phyloP scores from a whole-genome alignment of 192 early-diverging fungal genomes.

The Chytriomyces sp. region DNA sequence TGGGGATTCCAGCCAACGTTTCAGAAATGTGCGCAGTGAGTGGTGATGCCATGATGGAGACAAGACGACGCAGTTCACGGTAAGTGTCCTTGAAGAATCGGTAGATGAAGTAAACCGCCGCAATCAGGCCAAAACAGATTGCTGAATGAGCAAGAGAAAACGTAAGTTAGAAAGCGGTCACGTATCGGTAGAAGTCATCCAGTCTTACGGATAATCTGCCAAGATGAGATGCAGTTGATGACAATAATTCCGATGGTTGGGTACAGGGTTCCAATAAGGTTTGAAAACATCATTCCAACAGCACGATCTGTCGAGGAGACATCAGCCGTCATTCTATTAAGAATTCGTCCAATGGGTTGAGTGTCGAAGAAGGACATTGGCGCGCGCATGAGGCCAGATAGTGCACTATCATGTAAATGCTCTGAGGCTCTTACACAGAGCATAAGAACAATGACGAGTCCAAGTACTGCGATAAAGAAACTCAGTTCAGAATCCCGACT shows the following conservation, averaged over 20 bases:
- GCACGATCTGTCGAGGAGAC: slow-evolving; percentile 57
- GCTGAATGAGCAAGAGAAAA: slow-evolving; percentile 28
- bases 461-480: neutral
- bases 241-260: slow-evolving; percentile 6
- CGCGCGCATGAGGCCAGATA: slow-evolving; percentile 52
- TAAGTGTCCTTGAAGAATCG: slow-evolving; percentile 39
- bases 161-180: neutral
- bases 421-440: slow-evolving; percentile 48
- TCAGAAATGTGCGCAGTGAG: slow-evolving; percentile 46
- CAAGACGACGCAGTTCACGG: slow-evolving; percentile 43
- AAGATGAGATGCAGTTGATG: slow-evolving; percentile 24
- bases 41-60: slow-evolving; percentile 42
- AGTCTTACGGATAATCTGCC: slow-evolving; percentile 29
- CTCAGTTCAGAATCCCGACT: slow-evolving; percentile 3
- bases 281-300: slow-evolving; percentile 53
- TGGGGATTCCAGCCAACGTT: slow-evolving; percentile 59
- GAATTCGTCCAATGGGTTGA: slow-evolving; percentile 69
- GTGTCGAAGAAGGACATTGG: slow-evolving; percentile 68
- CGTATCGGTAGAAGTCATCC: neutral
- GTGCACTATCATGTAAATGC: slow-evolving; percentile 55
- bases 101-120: slow-evolving; percentile 33
- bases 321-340: slow-evolving; percentile 67
- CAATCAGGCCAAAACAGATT: slow-evolving; percentile 19
- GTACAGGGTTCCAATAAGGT: slow-evolving; percentile 53
- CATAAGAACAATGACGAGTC: neutral